Evolutionary conservation across 2,329 filamentous ascomycete genomes (phyloP).

Genomic region (Trichoderma harzianum): DNA sequence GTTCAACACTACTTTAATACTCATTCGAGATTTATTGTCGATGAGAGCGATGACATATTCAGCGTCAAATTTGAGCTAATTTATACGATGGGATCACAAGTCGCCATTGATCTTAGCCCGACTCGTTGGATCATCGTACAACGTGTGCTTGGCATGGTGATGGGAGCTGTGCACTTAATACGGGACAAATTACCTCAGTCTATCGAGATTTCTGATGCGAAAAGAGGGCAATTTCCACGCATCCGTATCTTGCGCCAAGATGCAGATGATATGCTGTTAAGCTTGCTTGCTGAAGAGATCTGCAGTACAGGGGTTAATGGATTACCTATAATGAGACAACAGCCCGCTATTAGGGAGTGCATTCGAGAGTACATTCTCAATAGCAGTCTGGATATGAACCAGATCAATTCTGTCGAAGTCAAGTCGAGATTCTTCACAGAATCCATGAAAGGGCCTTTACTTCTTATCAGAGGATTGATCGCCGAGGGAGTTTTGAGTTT

Average conservation of each 20-base stretch:
- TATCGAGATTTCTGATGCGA: conserved; percentile 39
- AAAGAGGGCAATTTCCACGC: conserved; percentile 42
- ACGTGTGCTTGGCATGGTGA: conserved; percentile 39
- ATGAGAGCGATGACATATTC: conserved; percentile 65
- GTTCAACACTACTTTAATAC: conserved; percentile 45
- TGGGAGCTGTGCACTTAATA: background rate
- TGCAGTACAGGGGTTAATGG: conserved; percentile 40
- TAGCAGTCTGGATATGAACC: background rate
- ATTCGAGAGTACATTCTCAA: background rate
- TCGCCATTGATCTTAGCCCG: conserved; percentile 42
- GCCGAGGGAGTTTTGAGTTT: conserved; percentile 53
- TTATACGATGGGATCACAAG: conserved; percentile 57
- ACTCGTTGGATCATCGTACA: conserved; percentile 52
- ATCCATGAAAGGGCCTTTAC: conserved; percentile 29
- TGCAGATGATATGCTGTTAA: conserved; percentile 31
- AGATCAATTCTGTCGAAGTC: background rate
- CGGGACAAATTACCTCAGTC: conserved; percentile 30
- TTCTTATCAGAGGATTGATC: conserved; percentile 55
- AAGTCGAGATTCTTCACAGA: conserved; percentile 10
- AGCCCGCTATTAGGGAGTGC: background rate
- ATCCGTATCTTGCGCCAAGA: conserved; percentile 44
- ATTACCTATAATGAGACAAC: conserved; percentile 41
- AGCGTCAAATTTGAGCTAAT: conserved; percentile 59
- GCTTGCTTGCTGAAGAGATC: conserved; percentile 37
- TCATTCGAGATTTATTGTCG: conserved; percentile 54